Evolutionary conservation across 2,329 filamentous ascomycete genomes (phyloP).

Genomic region (Rhexocercosporidium sp.): DNA sequence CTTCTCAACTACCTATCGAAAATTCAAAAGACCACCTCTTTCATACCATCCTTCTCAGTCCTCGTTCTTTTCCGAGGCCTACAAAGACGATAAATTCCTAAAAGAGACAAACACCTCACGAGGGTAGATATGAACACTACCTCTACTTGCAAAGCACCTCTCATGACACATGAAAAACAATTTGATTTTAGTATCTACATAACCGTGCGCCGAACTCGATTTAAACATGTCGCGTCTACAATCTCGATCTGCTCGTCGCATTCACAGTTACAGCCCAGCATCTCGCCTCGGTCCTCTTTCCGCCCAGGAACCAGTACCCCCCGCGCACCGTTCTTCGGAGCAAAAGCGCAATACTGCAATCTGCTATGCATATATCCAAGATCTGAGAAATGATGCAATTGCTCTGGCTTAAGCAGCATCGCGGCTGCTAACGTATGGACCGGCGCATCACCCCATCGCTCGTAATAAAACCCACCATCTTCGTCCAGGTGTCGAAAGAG

Average conservation of each 20-base stretch:
- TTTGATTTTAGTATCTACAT: not conserved
- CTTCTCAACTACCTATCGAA: too few species aligned
- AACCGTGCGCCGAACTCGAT: not conserved
- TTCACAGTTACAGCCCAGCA: not conserved
- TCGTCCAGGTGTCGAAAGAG: not conserved
- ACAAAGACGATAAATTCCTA: too few species aligned
- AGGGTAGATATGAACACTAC: too few species aligned
- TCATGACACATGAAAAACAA: too few species aligned
- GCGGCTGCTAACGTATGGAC: not conserved
- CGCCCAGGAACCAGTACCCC: not conserved
- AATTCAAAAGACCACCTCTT: too few species aligned
- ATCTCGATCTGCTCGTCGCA: not conserved
- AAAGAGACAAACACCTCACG: too few species aligned
- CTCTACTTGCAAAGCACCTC: too few species aligned
- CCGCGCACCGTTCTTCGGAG: not conserved
- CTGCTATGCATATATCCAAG: not conserved
- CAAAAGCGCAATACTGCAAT: not conserved
- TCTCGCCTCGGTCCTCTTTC: not conserved
- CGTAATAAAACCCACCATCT: slow-evolving; percentile 3
- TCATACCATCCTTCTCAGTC: too few species aligned
- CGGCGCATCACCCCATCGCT: slow-evolving; percentile 1
- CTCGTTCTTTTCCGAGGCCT: too few species aligned
- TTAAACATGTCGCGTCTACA: not conserved
- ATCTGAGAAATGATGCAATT: not conserved
- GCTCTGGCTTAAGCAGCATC: not conserved